A percentile compares a stretch with the other conserved stretches of the same genome.
Evolutionary conservation across 2,329 filamentous ascomycete species (phyloP).

Genomic region (Ophiostoma montium): DNA sequence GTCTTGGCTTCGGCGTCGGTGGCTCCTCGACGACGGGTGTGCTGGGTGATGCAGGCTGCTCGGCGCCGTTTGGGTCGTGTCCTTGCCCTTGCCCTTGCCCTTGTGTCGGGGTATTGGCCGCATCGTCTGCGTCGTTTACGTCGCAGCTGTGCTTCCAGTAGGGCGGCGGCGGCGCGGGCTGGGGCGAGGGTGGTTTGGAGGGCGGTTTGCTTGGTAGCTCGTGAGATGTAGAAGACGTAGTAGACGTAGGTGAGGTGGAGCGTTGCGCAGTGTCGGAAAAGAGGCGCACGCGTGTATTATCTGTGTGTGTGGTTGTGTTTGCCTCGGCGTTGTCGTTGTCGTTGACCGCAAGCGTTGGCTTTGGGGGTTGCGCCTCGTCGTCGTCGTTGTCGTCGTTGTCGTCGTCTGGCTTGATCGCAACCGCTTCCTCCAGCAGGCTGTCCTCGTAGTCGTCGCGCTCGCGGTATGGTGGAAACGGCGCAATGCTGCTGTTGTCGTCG

Average conservation of each 20-base stretch:
- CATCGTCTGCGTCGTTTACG: neutral
- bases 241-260: neutral
- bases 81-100: neutral
- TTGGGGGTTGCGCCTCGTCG: neutral
- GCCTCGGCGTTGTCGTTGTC: neutral
- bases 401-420: no score
- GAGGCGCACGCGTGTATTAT: neutral
- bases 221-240: neutral
- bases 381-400: neutral
- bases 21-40: neutral
- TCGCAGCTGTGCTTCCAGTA: slow-evolving; percentile 13
- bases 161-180: slow-evolving; percentile 6
- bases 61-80: no score
- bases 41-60: neutral
- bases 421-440: neutral
- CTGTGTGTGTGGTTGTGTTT: neutral
- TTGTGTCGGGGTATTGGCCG: neutral
- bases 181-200: neutral
- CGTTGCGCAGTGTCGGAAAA: neutral
- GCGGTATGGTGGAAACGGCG: slow-evolving; percentile 6
- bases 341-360: neutral
- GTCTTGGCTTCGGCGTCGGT: neutral
- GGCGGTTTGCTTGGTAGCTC: neutral
- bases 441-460: neutral
- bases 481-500: slow-evolving; percentile 1